Evolutionary conservation across 148 eudicot genomes (phyloP), one percentile per base, ranked within the genome.

Genomic region (Cornus controversa): DNA sequence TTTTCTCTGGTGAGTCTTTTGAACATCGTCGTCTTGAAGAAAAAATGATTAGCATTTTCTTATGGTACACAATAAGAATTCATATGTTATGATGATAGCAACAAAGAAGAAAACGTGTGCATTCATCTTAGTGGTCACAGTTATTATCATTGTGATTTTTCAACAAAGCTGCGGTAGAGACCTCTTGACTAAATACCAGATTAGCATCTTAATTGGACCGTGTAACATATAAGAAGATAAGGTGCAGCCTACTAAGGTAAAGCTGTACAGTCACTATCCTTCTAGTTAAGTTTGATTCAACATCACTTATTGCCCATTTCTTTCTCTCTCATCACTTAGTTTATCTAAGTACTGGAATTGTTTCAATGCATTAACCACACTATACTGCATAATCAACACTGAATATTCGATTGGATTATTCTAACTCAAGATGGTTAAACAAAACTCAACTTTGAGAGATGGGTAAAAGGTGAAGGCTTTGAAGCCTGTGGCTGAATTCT

Each of bases 1-100:
- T 58, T 60, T 73, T 40, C 10, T 60, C 67, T 58, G 53, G 76
- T 73, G 47, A 73, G 27, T 58, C 25, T n/a, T 6, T 60, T 60
- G 62, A 54, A 54, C 50, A 45, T 11, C 13, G 8, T 54, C 22
- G 15, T 14, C 11, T 4, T 14, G 5, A 10, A 54, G 0, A 5
- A 31, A 31, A 31, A 31, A 31, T 10, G 14, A 1, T 14, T 54
- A 14, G 15, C 8, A 4, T 54, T 54, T 54, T 54, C 5, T 54
- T 54, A 4, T 54, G 8, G 60, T 2, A 14, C 3, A 14, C 20
- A 16, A 20, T 54, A 14, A 54, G 45, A 14, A 54, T 54, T 54
- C 20, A 54, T 4, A 20, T 54, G 18, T 0, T 54, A 14, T 5
- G 60, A 54, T 54, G 22, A 54, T 54, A 16, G 22, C 15, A 22